Evolutionary conservation across 495 filamentous ascomycete species (phyloP).

Genomic region (Lineolata rhizophorae): DNA sequence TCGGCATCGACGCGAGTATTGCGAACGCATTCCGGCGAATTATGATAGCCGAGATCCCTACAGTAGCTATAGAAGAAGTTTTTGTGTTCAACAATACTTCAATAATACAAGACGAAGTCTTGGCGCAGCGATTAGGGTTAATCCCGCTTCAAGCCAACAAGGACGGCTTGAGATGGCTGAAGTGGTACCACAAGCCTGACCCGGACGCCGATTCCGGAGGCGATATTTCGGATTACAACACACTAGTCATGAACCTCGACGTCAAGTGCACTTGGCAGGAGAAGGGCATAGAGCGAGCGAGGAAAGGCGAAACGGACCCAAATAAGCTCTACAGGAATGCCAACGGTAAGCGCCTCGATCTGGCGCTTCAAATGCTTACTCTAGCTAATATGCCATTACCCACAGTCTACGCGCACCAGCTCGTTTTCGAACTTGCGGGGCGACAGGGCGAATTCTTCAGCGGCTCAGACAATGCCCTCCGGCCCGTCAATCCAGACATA

Average conservation of each 20-base stretch:
- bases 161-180: slow-evolving; percentile 54
- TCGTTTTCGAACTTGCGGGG: slow-evolving; percentile 53
- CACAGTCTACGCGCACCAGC: slow-evolving; percentile 58
- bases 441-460: slow-evolving; percentile 47
- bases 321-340: slow-evolving; percentile 63
- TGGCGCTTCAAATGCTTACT: not conserved
- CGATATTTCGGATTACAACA: slow-evolving; percentile 53
- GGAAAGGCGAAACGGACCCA: slow-evolving; percentile 48
- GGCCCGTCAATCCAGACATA: slow-evolving; percentile 74
- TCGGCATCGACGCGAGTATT: slow-evolving; percentile 76
- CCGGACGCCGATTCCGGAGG: slow-evolving; percentile 29
- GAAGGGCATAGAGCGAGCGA: slow-evolving; percentile 28
- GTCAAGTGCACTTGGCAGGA: slow-evolving; percentile 58
- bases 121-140: slow-evolving; percentile 70
- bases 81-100: slow-evolving; percentile 90
- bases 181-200: slow-evolving; percentile 43
- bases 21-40: slow-evolving; percentile 98
- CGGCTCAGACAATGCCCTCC: slow-evolving; percentile 31
- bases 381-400: not conserved
- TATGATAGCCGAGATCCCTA: slow-evolving; percentile 83
- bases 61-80: slow-evolving; percentile 78
- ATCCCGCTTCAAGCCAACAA: slow-evolving; percentile 67
- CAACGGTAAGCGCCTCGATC: slow-evolving; percentile 18
- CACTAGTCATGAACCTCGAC: slow-evolving; percentile 46
- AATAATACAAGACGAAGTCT: slow-evolving; percentile 92